Evolutionary conservation across 257 asterid species (phyloP).

Genomic region (Rehmannia glutinosa): DNA sequence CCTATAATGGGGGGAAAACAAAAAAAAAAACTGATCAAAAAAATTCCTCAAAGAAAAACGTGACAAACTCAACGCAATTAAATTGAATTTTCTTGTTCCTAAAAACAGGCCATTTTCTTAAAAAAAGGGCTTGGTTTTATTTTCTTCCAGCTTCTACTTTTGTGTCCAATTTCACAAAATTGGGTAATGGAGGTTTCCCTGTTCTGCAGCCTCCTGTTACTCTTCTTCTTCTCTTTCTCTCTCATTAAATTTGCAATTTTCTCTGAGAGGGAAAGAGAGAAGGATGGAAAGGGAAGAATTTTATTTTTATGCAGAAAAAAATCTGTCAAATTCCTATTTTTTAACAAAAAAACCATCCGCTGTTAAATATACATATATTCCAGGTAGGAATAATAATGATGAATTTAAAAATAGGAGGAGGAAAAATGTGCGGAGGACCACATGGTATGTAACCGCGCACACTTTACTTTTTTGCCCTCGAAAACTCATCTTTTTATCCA

Average conservation of each 20-base stretch:
- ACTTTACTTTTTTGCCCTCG: slow-evolving; percentile 15
- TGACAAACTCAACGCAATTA: slow-evolving; percentile 11
- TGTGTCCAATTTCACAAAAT: not conserved
- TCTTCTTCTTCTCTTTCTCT: slow-evolving; percentile 12
- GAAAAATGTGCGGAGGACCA: slow-evolving; percentile 26
- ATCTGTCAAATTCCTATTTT: slow-evolving; percentile 12
- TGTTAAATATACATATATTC: slow-evolving; percentile 7
- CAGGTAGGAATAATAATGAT: slow-evolving; percentile 7
- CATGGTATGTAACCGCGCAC: not conserved
- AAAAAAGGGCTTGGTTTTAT: not conserved
- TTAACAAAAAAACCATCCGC: slow-evolving; percentile 9
- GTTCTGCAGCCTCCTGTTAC: not conserved
- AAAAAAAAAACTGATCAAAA: not conserved
- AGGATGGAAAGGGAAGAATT: not conserved
- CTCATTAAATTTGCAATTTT: slow-evolving; percentile 9
- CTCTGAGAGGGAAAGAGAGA: slow-evolving; percentile 14
- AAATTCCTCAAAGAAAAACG: too few species aligned
- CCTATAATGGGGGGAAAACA: not conserved
- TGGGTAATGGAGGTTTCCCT: slow-evolving; percentile 2
- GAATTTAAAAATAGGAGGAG: not conserved
- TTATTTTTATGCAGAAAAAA: slow-evolving; percentile 11
- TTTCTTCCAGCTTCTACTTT: slow-evolving; percentile 2
- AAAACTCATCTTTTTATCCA: not conserved
- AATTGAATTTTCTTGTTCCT: slow-evolving; percentile 5
- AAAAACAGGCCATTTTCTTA: slow-evolving; percentile 1